phyloP scores from a whole-genome alignment of 1,284 basidiomycete species.

The Stygiomarasmius scandens region DNA sequence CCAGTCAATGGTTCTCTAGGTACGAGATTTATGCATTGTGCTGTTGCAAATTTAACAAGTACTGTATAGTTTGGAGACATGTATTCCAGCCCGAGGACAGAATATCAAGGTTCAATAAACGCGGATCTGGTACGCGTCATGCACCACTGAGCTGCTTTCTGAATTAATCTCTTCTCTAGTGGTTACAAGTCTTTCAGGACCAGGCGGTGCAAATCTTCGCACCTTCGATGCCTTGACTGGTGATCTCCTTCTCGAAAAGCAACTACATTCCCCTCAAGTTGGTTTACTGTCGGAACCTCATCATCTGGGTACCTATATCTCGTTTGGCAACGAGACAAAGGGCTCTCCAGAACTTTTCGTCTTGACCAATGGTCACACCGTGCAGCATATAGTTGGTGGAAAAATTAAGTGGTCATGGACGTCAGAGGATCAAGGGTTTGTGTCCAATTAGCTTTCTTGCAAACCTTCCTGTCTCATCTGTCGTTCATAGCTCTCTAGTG shows the following conservation, averaged over 20 bases:
- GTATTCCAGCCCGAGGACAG: conserved; percentile 68
- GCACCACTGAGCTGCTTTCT: conserved; percentile 6
- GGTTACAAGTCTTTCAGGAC: conserved; percentile 76
- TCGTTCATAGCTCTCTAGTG: conserved; percentile 54
- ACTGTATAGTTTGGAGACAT: conserved; percentile 76
- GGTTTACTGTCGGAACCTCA: conserved; percentile 54
- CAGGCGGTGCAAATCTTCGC: conserved; percentile 72
- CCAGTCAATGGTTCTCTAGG: conserved; percentile 74
- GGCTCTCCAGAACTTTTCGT: conserved; percentile 44
- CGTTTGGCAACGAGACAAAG: conserved; percentile 30
- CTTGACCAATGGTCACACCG: conserved; percentile 61
- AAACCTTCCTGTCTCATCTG: conserved; percentile 1
- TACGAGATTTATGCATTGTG: conserved; percentile 39
- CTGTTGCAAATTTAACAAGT: conserved; percentile 16
- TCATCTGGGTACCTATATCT: conserved; percentile 40
- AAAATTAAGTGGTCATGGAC: conserved; percentile 67
- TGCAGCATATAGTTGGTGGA: conserved; percentile 55
- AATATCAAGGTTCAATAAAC: conserved; percentile 69
- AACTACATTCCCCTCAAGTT: conserved; percentile 50
- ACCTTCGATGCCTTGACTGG: conserved; percentile 72
- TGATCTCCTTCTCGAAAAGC: conserved; percentile 67
- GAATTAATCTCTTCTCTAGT: conserved; percentile 42
- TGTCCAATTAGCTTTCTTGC: background rate
- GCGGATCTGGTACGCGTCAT: conserved; percentile 57
- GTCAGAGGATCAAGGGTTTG: conserved; percentile 61